A percentile compares a stretch with the other conserved stretches of the same genome.
Conservation (phyloP, 1,284 basidiomycete species). For the Tilletia indica region DNA sequence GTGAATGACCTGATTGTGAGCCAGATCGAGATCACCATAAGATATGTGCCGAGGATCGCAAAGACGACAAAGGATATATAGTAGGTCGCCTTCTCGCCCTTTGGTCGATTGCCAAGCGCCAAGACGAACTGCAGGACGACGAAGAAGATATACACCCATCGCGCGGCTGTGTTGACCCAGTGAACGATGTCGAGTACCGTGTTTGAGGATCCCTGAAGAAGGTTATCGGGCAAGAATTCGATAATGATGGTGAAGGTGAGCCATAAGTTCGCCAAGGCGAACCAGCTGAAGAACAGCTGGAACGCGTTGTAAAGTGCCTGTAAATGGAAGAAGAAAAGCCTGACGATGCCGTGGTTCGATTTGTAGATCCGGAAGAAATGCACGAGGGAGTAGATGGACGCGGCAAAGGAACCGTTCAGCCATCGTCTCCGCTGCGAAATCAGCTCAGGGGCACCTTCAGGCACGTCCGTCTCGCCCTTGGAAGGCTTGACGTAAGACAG, state of each 20-base stretch:
- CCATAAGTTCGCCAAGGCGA: slow-evolving; percentile 87
- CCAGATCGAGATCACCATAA: slow-evolving; percentile 51
- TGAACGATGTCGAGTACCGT: slow-evolving; percentile 67
- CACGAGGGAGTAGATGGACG: slow-evolving; percentile 82
- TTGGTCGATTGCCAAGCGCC: slow-evolving; percentile 84
- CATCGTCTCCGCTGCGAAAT: slow-evolving; percentile 89
- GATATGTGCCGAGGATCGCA: slow-evolving; percentile 50
- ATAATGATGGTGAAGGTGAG: slow-evolving; percentile 95
- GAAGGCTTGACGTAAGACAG: slow-evolving; percentile 90
- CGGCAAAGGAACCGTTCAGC: slow-evolving; percentile 96
- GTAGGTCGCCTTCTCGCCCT: slow-evolving; percentile 83
- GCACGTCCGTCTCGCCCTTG: slow-evolving; percentile 92
- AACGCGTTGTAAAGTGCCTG: slow-evolving; percentile 89
- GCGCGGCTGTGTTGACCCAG: slow-evolving; percentile 73
- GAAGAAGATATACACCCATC: slow-evolving; percentile 83
- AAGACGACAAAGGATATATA: slow-evolving; percentile 72
- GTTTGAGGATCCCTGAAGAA: slow-evolving; percentile 72
- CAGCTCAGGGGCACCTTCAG: slow-evolving; percentile 74
- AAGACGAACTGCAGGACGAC: slow-evolving; percentile 87
- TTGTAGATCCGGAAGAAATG: slow-evolving; percentile 92
- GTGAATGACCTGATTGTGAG: slow-evolving; percentile 44
- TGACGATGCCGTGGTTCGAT: slow-evolving; percentile 73
- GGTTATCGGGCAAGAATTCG: slow-evolving; percentile 71
- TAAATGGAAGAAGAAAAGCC: slow-evolving; percentile 91
- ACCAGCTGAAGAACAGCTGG: slow-evolving; percentile 90